Evolutionary conservation across 2,329 filamentous ascomycete species (phyloP).

Genomic region (Clonostachys solani): DNA sequence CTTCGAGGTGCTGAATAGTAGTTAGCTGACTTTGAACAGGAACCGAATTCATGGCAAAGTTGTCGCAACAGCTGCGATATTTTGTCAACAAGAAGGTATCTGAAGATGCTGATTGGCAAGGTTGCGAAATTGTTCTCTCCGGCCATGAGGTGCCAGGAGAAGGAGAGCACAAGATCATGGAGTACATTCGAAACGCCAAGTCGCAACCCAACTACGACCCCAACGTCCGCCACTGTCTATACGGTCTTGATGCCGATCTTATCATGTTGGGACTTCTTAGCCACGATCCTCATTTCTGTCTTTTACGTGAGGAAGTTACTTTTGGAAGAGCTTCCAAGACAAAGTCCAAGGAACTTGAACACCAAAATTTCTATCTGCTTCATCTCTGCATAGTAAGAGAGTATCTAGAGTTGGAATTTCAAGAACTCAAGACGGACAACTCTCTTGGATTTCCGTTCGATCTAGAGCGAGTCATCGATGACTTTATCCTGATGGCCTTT

Average conservation of each 20-base stretch:
- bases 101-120: slow-evolving; percentile 96
- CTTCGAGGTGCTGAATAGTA: neutral
- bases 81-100: slow-evolving; percentile 99
- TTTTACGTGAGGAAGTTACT: slow-evolving; percentile 94
- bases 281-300: slow-evolving; percentile 96
- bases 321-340: slow-evolving; percentile 85
- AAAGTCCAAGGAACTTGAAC: slow-evolving; percentile 87
- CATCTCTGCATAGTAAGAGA: slow-evolving; percentile 97
- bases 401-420: slow-evolving; percentile 95
- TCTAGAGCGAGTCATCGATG: slow-evolving; percentile 94
- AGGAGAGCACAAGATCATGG: slow-evolving; percentile 99
- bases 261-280: slow-evolving; percentile 98
- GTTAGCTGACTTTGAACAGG: slow-evolving; percentile 21
- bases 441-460: slow-evolving; percentile 76
- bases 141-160: slow-evolving; percentile 98
- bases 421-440: slow-evolving; percentile 76
- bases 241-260: slow-evolving; percentile 93
- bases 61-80: slow-evolving; percentile 92
- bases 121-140: slow-evolving; percentile 91
- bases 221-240: slow-evolving; percentile 93
- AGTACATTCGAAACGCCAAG: slow-evolving; percentile 97
- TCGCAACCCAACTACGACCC: slow-evolving; percentile 89
- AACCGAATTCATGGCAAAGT: slow-evolving; percentile 96
- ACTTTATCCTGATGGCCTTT: slow-evolving; percentile 99
- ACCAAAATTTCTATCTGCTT: slow-evolving; percentile 97